Conservation (phyloP, 768 basidiomycete species). For the Symmetrospora coprosmae region DNA sequence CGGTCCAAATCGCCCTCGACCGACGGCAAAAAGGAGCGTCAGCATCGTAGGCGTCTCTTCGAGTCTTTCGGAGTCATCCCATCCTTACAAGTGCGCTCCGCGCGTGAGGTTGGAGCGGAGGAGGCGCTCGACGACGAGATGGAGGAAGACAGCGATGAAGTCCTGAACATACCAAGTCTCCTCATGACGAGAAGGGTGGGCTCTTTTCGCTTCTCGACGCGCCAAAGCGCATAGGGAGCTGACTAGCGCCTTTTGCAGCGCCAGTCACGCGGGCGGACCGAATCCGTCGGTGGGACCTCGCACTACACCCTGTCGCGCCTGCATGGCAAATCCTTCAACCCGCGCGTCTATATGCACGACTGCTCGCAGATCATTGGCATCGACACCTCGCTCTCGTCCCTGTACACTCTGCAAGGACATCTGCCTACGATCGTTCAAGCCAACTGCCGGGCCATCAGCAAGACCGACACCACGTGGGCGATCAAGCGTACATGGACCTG, state of each 20-base stretch:
- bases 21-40: background rate
- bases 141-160: conserved; percentile 19
- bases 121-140: background rate
- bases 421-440: background rate
- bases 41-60: conserved; percentile 5
- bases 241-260: background rate
- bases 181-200: conserved; percentile 5
- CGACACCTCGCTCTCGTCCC: background rate
- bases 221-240: background rate
- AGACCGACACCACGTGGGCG: no score
- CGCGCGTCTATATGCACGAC: conserved; percentile 5
- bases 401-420: background rate
- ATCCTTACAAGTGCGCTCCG: background rate
- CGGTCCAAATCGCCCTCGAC: conserved; percentile 9
- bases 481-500: no score
- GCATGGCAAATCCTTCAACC: conserved; percentile 5
- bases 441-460: background rate
- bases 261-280: background rate
- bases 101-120: background rate
- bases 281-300: conserved; percentile 15
- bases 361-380: background rate
- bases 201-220: no score
- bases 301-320: background rate
- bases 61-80: conserved; percentile 21
- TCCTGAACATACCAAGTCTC: conserved; percentile 15